Evolutionary conservation across 2,329 filamentous ascomycete genomes (phyloP).

Genomic region (Alternaria panax): DNA sequence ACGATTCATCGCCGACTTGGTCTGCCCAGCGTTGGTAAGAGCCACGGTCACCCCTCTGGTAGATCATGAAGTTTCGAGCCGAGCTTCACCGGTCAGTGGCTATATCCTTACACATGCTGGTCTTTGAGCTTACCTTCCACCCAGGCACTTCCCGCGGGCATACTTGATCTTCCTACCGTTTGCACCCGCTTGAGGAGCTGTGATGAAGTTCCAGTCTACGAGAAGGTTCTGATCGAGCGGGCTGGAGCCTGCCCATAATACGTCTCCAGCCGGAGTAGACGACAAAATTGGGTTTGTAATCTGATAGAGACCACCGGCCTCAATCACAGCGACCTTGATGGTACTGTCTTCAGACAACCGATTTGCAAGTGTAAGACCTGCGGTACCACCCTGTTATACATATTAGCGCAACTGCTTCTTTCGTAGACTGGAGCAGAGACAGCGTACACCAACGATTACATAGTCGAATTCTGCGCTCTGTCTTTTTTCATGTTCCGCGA

Average conservation of each 20-base stretch:
- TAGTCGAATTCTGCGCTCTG: constrained; percentile 26
- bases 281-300: constrained; percentile 15
- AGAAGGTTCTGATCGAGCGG: constrained; percentile 29
- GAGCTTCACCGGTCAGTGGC: constrained; percentile 12
- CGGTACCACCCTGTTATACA: constrained; percentile 1
- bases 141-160: constrained; percentile 41
- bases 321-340: constrained; percentile 29
- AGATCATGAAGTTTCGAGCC: constrained; percentile 34
- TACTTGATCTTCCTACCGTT: constrained; percentile 33
- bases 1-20: constrained; percentile 39
- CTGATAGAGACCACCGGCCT: constrained; percentile 34
- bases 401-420: neutral
- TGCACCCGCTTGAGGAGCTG: constrained; percentile 32
- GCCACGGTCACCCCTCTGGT: constrained; percentile 24
- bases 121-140: constrained; percentile 24
- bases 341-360: constrained; percentile 1
- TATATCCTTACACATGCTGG: neutral
- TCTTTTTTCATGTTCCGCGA: constrained; percentile 1
- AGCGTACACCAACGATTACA: constrained; percentile 23
- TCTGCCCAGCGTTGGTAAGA: constrained; percentile 41
- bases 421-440: neutral
- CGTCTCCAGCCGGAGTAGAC: constrained; percentile 30
- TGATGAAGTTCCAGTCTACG: constrained; percentile 43
- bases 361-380: constrained; percentile 2
- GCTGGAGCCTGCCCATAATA: constrained; percentile 26